Evolutionary conservation across 164 flowering plant genomes (phyloP).

Genomic region (Litsea cubeba): DNA sequence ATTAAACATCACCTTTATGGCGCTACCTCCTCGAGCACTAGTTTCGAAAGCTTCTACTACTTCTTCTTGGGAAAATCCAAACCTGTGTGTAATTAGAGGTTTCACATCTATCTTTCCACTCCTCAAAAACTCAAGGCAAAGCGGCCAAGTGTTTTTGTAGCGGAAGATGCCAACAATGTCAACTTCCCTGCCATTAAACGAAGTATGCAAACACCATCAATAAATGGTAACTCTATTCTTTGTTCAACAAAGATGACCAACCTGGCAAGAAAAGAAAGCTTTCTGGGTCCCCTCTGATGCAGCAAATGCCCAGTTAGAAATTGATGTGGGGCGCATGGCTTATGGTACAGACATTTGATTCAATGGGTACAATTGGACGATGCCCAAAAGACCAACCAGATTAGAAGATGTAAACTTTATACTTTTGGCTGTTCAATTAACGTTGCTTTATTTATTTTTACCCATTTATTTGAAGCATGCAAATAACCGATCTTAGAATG

Average conservation of each 20-base stretch:
- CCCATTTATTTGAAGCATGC: neutral
- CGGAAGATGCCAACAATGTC: conserved; percentile 84
- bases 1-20: conserved; percentile 97
- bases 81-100: conserved; percentile 94
- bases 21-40: conserved; percentile 83
- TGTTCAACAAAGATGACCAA: neutral
- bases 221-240: no score
- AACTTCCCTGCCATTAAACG: conserved; percentile 57
- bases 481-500: no score
- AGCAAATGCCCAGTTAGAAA: neutral
- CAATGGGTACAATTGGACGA: neutral
- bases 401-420: no score
- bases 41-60: conserved; percentile 95
- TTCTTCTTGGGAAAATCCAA: conserved; percentile 84
- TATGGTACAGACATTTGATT: neutral
- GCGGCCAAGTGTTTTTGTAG: conserved; percentile 95
- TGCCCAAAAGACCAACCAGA: neutral
- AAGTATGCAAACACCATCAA: neutral
- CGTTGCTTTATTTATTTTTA: neutral
- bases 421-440: neutral
- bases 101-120: conserved; percentile 96
- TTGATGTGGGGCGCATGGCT: neutral
- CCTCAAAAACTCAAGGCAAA: conserved; percentile 79
- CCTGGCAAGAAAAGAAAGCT: neutral
- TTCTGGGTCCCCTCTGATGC: neutral